Conservation (phyloP, 2,329 filamentous ascomycete genomes). For the Macroventuria anomochaeta region DNA sequence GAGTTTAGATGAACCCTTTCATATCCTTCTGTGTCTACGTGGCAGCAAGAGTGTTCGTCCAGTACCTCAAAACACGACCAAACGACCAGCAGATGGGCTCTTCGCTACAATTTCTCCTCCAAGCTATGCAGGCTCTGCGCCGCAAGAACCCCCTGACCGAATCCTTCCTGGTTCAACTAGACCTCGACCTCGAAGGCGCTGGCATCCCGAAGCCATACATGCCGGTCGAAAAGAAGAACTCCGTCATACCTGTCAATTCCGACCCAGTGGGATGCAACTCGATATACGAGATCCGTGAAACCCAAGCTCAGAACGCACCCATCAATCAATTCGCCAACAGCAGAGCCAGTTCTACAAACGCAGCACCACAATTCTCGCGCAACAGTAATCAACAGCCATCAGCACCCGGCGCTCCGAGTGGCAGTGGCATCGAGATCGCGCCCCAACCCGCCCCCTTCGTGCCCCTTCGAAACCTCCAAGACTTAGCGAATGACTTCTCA, state of each 20-base stretch:
- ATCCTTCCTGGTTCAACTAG: constrained; percentile 90
- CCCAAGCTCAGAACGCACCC: constrained; percentile 32
- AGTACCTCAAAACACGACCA: constrained; percentile 93
- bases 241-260: constrained; percentile 29
- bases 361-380: neutral
- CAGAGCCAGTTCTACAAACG: neutral
- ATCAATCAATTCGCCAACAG: constrained; percentile 39
- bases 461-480: constrained; percentile 13
- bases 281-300: constrained; percentile 45
- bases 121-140: constrained; percentile 89
- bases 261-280: constrained; percentile 42
- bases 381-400: constrained; percentile 21
- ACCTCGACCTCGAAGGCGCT: constrained; percentile 84
- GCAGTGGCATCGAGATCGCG: constrained; percentile 33
- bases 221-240: constrained; percentile 21
- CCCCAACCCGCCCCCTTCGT: constrained; percentile 25
- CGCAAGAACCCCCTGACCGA: constrained; percentile 88
- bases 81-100: constrained; percentile 80
- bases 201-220: constrained; percentile 62
- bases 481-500: constrained; percentile 1
- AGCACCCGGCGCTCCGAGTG: constrained; percentile 33
- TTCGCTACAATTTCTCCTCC: constrained; percentile 86
- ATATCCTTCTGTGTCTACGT: constrained; percentile 96
- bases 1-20: constrained; percentile 85
- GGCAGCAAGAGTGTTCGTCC: constrained; percentile 92